Evolutionary conservation across 1,139 yeast genomes (phyloP), one percentile per base, ranked within the genome.

Genomic region (Hansenula lynferdii): DNA sequence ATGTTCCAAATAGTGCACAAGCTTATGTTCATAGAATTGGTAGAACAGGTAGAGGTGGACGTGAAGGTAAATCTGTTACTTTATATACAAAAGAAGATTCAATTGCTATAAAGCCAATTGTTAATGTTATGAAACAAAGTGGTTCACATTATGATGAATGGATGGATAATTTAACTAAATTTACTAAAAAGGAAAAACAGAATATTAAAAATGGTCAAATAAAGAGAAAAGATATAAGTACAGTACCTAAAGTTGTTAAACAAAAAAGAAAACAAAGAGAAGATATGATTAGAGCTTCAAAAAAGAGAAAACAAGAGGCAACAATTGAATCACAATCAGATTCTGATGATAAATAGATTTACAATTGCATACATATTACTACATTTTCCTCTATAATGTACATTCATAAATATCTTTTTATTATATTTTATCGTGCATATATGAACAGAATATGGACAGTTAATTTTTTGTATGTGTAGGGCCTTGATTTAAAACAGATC

Each of bases 21-120:
- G 83, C 96, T 0, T 94, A 94, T 60, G 96, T 94, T 32, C 99
- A 94, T 62, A 77, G 99, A 65, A 87, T 94, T 53, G 99, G 99
- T 61, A 84, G 99, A 70, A 92, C 98, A 2, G 99, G 98, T 49
- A 82, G 99, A 70, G 96, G 92, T 36, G 96, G 96, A 1, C 77
- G 84, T 48, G 55, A 65, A 4, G 98, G 98, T 44, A 75, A 72
- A 51, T 97, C 98, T 0, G 77, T 92, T 19, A 94, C 98, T 0
- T 83, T 90, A 50, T 94, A 85, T 67, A 89, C 98, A 19, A 90
- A 89, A 58, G 95, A 86, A 46, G 99, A 94, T 57, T 67, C 76
- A 12, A 63, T 73, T 40, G 77, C 86, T 3, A 72, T 92, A 35
- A 85, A 85, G 58, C 86, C 95, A 10, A 85, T 92, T 27, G 75